Base-by-base conservation (phyloP, 1,284 basidiomycete genomes). In the Vanrija sp. region DNA sequence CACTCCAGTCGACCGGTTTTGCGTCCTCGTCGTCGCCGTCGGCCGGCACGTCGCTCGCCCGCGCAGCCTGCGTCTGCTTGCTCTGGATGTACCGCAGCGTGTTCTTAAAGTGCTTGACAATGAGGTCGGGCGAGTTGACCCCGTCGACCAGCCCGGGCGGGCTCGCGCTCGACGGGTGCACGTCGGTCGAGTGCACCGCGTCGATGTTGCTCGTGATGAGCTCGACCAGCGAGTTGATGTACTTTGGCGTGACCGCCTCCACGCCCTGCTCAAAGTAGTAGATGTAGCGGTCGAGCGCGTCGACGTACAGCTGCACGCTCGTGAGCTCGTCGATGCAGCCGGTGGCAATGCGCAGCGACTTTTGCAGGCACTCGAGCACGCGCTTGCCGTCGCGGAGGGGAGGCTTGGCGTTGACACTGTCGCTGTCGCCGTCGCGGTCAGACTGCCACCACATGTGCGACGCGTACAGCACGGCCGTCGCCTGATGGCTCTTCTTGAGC, bases 401-500 rank as follows among this genome's bases (percentile, higher is more conserved):
- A 62, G 86, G 53, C 46, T 59, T 59, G 2, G 71, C 68, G 15
- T 74, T 68, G 60, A 80, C 80, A 59, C 88, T 86, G 10, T 31
- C 27, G 27, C 27, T 68, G 60, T 80, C 80, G 59, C 88, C 86
- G 2, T 31, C 31, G 31, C 31, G 31, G 60, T 80, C 80, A 59
- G 87, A 86, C 72, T 97, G 93, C 92, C 92, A 97, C 91, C 92
- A 96, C 67, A 96, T 78, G 77, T 97, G 93, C 71, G 90, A 94
- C 3, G 93, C 93, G 39, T 93, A 81, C 47, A 88, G 85, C n/a
- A 97, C 92, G 4, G 92, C 93, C 6, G 85, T 89, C 15, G 92
- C 88, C 75, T 97, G 93, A 75, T 96, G 93, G 23, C 90, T 89
- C 80, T 97, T 96, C 82, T 97, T 97, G 70, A 97, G 73, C 60